These are phyloP conservation scores for Phytopythium boreale DNA, from an alignment of 352 stramenopile genomes.

Conservation along the genomic window DNA sequence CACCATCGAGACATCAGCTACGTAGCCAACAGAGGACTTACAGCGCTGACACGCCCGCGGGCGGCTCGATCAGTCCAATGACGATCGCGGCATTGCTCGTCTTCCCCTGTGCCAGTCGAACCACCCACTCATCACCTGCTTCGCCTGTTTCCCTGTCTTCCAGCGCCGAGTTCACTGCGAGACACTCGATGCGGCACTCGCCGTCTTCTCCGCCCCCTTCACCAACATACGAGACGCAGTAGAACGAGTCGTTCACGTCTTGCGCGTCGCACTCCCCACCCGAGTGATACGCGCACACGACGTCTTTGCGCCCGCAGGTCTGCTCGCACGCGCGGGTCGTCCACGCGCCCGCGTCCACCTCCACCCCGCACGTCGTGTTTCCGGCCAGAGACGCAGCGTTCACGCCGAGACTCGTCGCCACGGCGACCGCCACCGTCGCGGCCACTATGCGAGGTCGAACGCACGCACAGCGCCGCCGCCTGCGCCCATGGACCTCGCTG, in stretches of 20 bases:
- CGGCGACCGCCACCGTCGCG: background rate
- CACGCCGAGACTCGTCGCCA: background rate
- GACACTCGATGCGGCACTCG: slow-evolving; percentile 10
- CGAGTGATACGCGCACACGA: background rate
- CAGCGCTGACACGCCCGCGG: background rate
- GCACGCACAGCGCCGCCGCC: background rate
- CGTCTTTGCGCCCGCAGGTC: background rate
- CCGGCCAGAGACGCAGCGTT: background rate
- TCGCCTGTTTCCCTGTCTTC: background rate
- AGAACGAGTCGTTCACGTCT: background rate
- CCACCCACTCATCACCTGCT: background rate
- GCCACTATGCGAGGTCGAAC: background rate
- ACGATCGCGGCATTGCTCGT: background rate
- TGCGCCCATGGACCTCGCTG: background rate
- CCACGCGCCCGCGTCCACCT: background rate
- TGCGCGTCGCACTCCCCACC: background rate
- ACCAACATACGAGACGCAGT: background rate
- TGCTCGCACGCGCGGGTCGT: slow-evolving; percentile 2
- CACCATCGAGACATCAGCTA: background rate
- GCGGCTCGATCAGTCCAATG: background rate
- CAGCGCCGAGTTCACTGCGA: background rate
- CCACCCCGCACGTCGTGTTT: background rate
- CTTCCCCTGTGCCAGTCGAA: background rate
- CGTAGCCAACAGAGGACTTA: background rate
- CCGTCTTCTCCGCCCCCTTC: background rate